A percentile compares a stretch with the other conserved stretches of the same genome.
These are phyloP conservation scores for Glaciozyma antarctica DNA, from an alignment of 768 basidiomycete genomes.

Conservation along the genomic window DNA sequence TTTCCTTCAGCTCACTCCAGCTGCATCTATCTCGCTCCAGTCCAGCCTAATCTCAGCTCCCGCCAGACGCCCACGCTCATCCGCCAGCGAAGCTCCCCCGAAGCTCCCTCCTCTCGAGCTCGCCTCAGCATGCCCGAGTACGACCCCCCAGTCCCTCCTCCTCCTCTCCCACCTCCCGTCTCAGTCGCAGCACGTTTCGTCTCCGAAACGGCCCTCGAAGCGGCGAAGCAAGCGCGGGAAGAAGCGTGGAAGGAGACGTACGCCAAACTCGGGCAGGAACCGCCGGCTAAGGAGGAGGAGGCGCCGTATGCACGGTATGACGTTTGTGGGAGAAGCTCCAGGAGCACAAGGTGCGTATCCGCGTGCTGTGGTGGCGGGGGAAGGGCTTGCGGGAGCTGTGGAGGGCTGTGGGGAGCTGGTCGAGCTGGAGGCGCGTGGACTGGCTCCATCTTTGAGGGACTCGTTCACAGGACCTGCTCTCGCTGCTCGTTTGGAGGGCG, in stretches of 20 bases:
- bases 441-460: no score
- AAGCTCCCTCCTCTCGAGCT: no score
- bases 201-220: conserved; percentile 39
- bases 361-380: background rate
- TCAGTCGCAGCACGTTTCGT: conserved; percentile 40
- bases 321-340: conserved; percentile 40
- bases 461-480: no score
- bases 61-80: no score
- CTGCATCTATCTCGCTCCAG: no score
- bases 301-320: conserved; percentile 39
- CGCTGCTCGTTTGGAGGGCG: no score
- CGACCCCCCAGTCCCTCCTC: no score
- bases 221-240: conserved; percentile 37
- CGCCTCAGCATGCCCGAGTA: no score
- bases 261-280: conserved; percentile 41
- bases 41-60: no score
- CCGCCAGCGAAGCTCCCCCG: no score
- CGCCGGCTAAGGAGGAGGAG: conserved; percentile 36
- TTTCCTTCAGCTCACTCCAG: no score
- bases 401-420: background rate
- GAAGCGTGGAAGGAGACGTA: conserved; percentile 43
- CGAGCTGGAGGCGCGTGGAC: no score
- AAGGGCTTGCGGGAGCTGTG: background rate
- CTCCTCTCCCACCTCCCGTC: background rate
- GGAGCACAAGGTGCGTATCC: conserved; percentile 35